These are phyloP conservation scores for Cucumis hystrix DNA, from an alignment of 306 rosid genomes.

Conservation along the genomic window DNA sequence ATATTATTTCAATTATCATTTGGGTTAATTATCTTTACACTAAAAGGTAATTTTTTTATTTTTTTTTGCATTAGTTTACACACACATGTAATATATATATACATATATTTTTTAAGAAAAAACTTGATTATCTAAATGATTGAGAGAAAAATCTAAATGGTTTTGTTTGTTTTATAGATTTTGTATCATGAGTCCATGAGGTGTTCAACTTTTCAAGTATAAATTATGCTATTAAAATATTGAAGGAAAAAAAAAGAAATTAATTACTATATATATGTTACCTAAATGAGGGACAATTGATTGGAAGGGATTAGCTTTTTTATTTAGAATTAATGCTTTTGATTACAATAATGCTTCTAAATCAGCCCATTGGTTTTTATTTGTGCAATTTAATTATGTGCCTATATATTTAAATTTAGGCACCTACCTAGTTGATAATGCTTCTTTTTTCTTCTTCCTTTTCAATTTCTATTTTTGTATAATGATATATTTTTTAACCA, in stretches of 20 bases:
- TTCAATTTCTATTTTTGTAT: too few species aligned
- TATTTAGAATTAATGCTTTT: background rate
- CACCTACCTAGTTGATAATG: background rate
- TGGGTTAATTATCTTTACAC: too few species aligned
- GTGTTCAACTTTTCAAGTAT: background rate
- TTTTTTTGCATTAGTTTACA: too few species aligned
- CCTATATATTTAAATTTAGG: background rate
- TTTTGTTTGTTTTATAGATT: background rate
- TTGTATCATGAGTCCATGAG: background rate
- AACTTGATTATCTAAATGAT: too few species aligned
- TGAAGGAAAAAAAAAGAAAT: background rate
- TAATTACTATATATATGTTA: background rate
- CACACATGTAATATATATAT: too few species aligned
- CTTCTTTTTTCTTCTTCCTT: background rate
- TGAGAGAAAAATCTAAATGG: background rate
- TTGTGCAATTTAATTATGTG: background rate
- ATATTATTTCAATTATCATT: too few species aligned
- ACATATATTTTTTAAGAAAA: too few species aligned
- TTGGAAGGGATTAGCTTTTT: background rate
- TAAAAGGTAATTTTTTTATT: too few species aligned
- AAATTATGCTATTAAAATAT: background rate
- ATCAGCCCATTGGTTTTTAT: background rate
- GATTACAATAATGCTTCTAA: background rate
- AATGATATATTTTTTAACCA: too few species aligned
- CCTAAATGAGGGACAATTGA: background rate